phyloP scores from a whole-genome alignment of 495 filamentous ascomycete species.

The Penicillium canescens region DNA sequence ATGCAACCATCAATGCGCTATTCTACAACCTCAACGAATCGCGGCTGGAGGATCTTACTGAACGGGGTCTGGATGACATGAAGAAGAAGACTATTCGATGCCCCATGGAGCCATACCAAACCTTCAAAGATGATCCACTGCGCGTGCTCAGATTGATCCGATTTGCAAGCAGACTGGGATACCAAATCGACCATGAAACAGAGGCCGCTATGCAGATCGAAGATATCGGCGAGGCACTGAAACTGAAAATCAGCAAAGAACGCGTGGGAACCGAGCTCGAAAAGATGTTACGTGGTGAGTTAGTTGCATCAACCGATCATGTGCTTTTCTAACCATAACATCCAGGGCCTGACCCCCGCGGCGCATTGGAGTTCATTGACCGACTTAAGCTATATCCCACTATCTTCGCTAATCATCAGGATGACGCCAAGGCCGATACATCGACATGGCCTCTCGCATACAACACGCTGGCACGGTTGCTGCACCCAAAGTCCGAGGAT shows the following conservation, averaged over 20 bases:
- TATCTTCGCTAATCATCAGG: constrained; percentile 63
- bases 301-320: not conserved
- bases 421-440: constrained; percentile 47
- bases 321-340: not conserved
- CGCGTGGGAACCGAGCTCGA: constrained; percentile 79
- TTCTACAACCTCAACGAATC: constrained; percentile 87
- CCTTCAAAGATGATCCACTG: constrained; percentile 92
- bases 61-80: constrained; percentile 74
- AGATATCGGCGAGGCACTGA: constrained; percentile 73
- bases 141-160: constrained; percentile 85
- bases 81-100: constrained; percentile 71
- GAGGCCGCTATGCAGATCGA: constrained; percentile 72
- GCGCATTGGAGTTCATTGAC: constrained; percentile 71
- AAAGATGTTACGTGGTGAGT: constrained; percentile 82
- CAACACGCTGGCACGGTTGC: constrained; percentile 32
- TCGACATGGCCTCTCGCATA: constrained; percentile 43
- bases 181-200: constrained; percentile 67
- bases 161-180: constrained; percentile 84
- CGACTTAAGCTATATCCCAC: constrained; percentile 72
- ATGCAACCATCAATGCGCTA: constrained; percentile 93
- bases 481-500: constrained; percentile 18
- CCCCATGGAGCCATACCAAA: constrained; percentile 84
- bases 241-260: constrained; percentile 88
- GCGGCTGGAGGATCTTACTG: constrained; percentile 81
- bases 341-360: constrained; percentile 66